Evolutionary conservation across 208 protist genomes (phyloP).

Genomic region (Blastocrithidia nonstop): DNA sequence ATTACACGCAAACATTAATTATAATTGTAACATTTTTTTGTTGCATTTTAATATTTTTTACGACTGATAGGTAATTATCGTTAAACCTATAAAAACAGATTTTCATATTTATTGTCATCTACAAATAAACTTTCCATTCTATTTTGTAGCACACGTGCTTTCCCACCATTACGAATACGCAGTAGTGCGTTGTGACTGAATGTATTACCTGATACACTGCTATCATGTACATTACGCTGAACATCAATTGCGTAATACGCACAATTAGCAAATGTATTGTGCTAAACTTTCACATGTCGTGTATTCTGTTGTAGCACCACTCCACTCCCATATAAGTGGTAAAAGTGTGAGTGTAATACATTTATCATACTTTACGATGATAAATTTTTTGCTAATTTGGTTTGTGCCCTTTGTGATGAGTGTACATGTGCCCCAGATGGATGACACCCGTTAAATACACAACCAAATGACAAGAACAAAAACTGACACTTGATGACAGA

Average conservation of each 20-base stretch:
- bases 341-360: slow-evolving; percentile 12
- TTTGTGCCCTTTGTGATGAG: too few relatives aligned
- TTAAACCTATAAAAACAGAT: slow-evolving; percentile 45
- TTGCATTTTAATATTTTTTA: too few relatives aligned
- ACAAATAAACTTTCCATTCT: slow-evolving; percentile 33
- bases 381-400: background rate
- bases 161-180: slow-evolving; percentile 36
- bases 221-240: slow-evolving; percentile 15
- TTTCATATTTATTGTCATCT: slow-evolving; percentile 31
- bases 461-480: slow-evolving; percentile 26
- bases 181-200: slow-evolving; percentile 29
- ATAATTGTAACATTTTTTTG: too few relatives aligned
- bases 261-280: slow-evolving; percentile 38
- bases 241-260: slow-evolving; percentile 73
- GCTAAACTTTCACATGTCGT: slow-evolving; percentile 23
- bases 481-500: slow-evolving; percentile 25
- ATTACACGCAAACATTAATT: too few relatives aligned
- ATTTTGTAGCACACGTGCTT: slow-evolving; percentile 48
- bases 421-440: too few relatives aligned
- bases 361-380: slow-evolving; percentile 8
- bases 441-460: slow-evolving; percentile 14
- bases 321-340: slow-evolving; percentile 40
- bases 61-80: too few relatives aligned
- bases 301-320: slow-evolving; percentile 36
- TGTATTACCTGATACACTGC: slow-evolving; percentile 43